A percentile compares a stretch with the other conserved stretches of the same genome.
Conservation (phyloP, 129 eudicot genomes). For the Dittrichia graveolens region DNA sequence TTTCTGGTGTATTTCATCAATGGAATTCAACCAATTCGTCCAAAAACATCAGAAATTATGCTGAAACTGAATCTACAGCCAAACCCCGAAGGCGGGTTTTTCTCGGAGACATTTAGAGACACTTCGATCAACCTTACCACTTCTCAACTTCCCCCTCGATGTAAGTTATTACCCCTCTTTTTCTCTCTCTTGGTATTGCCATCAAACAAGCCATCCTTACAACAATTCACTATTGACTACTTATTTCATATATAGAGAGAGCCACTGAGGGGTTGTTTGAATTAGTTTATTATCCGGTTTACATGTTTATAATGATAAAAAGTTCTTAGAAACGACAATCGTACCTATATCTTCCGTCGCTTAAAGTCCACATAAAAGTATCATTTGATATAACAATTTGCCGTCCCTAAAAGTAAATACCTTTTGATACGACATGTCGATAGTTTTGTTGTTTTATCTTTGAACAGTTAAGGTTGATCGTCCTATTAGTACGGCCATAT, state of each 20-base stretch:
- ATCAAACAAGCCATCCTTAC: too few species aligned
- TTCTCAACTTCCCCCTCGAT: constrained; percentile 68
- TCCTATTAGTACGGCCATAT: constrained; percentile 74
- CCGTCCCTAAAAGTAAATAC: too few species aligned
- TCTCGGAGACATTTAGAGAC: constrained; percentile 64
- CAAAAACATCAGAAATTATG: constrained; percentile 51
- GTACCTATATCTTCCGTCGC: too few species aligned
- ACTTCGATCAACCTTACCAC: constrained; percentile 51
- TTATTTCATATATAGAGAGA: too few species aligned
- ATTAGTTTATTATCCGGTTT: too few species aligned
- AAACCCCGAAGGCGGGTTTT: constrained; percentile 85
- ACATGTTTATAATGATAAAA: too few species aligned
- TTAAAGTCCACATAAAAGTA: too few species aligned
- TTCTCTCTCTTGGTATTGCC: neutral
- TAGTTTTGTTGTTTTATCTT: neutral
- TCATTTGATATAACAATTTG: too few species aligned
- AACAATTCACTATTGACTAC: too few species aligned
- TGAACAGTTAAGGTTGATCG: constrained; percentile 81
- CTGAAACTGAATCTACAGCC: constrained; percentile 57
- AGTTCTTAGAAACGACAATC: too few species aligned
- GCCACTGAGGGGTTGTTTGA: too few species aligned
- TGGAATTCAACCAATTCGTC: constrained; percentile 17
- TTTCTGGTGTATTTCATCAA: constrained; percentile 8
- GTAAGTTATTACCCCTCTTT: constrained; percentile 33
- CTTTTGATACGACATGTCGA: neutral